Evolutionary conservation across 164 flowering plant species (phyloP), one percentile per base, ranked within the genome.

Genomic region (Cinnamomum micranthum): DNA sequence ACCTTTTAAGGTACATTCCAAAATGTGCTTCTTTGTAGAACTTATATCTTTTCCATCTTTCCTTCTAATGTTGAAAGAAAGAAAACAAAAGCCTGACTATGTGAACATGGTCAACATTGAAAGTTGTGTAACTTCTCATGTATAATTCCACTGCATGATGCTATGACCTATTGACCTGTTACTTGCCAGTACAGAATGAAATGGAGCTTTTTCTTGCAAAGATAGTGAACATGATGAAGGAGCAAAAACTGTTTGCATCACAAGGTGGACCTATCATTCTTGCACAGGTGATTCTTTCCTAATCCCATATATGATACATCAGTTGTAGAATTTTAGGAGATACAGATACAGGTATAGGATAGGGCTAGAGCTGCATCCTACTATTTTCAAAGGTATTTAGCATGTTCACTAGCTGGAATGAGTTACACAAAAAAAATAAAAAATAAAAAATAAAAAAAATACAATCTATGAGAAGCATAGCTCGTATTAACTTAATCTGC

Each of bases 211-310:
- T 89, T 70, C 83, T 84, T 17, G 59, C 81, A 6, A 89, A 87
- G 70, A 87, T 89, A 65, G 90, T 86, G 0, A n/a, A 25, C 59
- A 69, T 85, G 65, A 86, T 89, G 90, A 86, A 86, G 80, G 84
- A 82, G 41, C 87, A 85, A 78, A 82, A 80, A 17, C 86, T 88
- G 35, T 89, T 81, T 82, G 87, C 88, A 68, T 76, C 93, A 35
- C 88, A 89, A 80, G 91, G 91, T 28, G 92, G 91, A n/a, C 92
- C 92, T 35, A 85, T 87, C 72, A 89, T 89, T 76, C 84, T 88
- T 15, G 80, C 91, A 15, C 92, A 89, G 89, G 89, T 86, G 50
- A 65, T 71, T 75, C 10, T 50, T 72, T 73, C 68, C 11, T 71
- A 64, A 3, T 23, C 2, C 60, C 4, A 2, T 25, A 27, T 7